Base-by-base conservation (phyloP, 306 rosid genomes). In the Aeschynomene evenia region DNA sequence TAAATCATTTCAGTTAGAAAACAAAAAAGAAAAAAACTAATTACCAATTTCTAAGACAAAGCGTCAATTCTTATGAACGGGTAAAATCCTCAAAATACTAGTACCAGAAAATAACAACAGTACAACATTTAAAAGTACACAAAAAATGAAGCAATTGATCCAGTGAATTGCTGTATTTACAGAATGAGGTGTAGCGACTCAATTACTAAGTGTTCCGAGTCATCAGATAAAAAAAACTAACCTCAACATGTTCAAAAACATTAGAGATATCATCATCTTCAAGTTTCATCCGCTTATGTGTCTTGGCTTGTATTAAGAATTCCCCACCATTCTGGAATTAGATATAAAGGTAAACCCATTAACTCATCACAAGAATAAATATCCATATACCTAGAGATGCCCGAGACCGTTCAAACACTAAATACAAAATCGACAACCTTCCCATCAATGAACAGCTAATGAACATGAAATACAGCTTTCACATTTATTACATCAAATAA, bases 301-400 rank as follows among this genome's bases (percentile, higher is more conserved):
- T 86, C 79, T 91, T 95, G 70, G 96, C 97, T 82, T 89, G 99
- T 65, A 95, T 91, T 28, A 95, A 84, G 82, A 89, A 95, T 79
- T 81, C 91, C 52, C 81, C 81, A 26, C 86, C 89, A 70, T 77
- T 85, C 89, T 85, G 72, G 39, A 71, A 71, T 54, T 1, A 65
- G 60, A 79, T 9, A 31, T 2, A 18, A 67, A 43, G 67, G 43
- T 31, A 26, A 46, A 31, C 61, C 20, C 34, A 53, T 14, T 48
- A 65, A 40, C 67, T 33, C 45, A 60, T 10, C 45, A 45, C 63
- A 24, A 42, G 21, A 55, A 75, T 23, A 36, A 13, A 62, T 49
- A 33, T 34, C 66, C 42, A 4, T 23, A 36, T 24, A 65, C 60
- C 61, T 59, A 40, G 45, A 1, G 2, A 50, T 13, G 33, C 13